Percentiles rank a stretch among this genome's conserved stretches.
Conservation (phyloP, 495 filamentous ascomycete species). For the Annulohypoxylon maeteangense region DNA sequence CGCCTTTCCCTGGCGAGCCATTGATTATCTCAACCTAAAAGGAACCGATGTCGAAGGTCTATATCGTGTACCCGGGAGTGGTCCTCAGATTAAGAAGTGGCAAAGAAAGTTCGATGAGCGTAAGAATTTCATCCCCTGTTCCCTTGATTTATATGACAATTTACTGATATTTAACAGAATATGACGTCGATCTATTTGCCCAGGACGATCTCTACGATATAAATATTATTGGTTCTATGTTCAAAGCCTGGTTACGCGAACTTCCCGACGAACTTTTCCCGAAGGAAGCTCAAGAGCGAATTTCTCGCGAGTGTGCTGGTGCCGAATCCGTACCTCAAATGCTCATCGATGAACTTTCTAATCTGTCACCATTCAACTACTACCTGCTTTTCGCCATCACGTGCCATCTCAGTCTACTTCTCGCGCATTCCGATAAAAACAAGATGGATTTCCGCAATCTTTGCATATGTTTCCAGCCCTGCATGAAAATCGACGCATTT, state of each 20-base stretch:
- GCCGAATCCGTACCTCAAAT: slow-evolving; percentile 79
- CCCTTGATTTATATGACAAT: neutral
- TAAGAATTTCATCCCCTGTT: slow-evolving; percentile 45
- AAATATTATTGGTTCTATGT: slow-evolving; percentile 91
- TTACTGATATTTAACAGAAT: slow-evolving; percentile 63
- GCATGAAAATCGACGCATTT: slow-evolving; percentile 88
- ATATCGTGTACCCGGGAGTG: slow-evolving; percentile 87
- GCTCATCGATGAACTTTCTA: slow-evolving; percentile 89
- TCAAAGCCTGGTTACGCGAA: slow-evolving; percentile 93
- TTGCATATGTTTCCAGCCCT: slow-evolving; percentile 94
- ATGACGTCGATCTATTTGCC: slow-evolving; percentile 86
- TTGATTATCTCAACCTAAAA: slow-evolving; percentile 93
- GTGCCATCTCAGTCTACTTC: slow-evolving; percentile 87
- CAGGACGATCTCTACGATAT: slow-evolving; percentile 88
- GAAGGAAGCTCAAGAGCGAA: slow-evolving; percentile 76
- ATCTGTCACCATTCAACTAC: slow-evolving; percentile 91
- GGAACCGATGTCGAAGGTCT: slow-evolving; percentile 91
- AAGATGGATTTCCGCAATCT: slow-evolving; percentile 95
- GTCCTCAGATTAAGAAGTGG: slow-evolving; percentile 85
- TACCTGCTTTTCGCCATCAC: slow-evolving; percentile 96
- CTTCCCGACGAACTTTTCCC: slow-evolving; percentile 92
- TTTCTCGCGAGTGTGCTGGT: slow-evolving; percentile 77
- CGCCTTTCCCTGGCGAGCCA: slow-evolving; percentile 87
- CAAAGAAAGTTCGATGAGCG: slow-evolving; percentile 86
- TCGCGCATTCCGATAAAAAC: slow-evolving; percentile 86